Evolutionary conservation across 78 protist species (phyloP).

Genomic region (Dictyostelium capitatum): DNA sequence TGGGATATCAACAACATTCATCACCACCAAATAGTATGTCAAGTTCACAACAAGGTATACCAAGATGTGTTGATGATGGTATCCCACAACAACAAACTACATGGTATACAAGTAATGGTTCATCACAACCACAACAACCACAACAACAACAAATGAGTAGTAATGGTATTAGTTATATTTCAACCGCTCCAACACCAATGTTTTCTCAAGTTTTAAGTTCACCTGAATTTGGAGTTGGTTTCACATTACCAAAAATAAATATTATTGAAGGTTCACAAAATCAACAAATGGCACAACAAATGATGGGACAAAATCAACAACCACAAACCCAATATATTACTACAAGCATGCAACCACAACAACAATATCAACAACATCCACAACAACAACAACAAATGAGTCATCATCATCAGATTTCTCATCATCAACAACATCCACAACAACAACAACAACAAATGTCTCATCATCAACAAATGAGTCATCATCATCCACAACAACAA

Average conservation of each 20-base stretch:
- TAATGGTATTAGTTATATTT: neutral
- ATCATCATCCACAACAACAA: neutral
- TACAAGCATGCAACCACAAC: slow-evolving; percentile 6
- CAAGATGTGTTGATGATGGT: neutral
- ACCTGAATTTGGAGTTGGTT: slow-evolving; percentile 5
- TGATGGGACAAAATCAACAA: neutral
- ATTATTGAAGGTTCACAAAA: neutral
- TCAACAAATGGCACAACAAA: neutral
- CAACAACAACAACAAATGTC: neutral
- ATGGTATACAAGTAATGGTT: neutral
- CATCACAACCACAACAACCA: neutral
- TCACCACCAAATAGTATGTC: slow-evolving; percentile 7
- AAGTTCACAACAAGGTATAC: neutral
- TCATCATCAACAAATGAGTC: neutral
- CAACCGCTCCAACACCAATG: neutral
- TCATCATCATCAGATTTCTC: slow-evolving; percentile 32
- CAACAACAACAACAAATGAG: neutral
- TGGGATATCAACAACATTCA: neutral
- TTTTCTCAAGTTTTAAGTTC: slow-evolving; percentile 27
- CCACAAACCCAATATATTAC: neutral
- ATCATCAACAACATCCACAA: slow-evolving; percentile 19
- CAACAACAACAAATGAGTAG: neutral
- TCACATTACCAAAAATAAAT: slow-evolving; percentile 36
- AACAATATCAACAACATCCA: slow-evolving; percentile 22
- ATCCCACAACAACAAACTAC: neutral